phyloP scores from a whole-genome alignment of 2,329 filamentous ascomycete genomes.

The Colletotrichum limetticola region DNA sequence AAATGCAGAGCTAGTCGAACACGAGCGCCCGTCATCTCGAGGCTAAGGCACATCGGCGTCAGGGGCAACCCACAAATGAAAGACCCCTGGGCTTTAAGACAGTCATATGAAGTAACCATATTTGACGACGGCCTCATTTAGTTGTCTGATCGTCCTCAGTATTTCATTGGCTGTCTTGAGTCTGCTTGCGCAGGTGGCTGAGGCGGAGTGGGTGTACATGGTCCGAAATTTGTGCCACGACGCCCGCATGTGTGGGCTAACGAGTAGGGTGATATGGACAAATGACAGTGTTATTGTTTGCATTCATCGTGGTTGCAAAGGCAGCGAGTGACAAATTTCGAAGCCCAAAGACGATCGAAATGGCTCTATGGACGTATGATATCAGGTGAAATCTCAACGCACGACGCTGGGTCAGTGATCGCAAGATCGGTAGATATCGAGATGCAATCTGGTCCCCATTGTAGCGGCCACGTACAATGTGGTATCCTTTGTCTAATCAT shows the following conservation, averaged over 20 bases:
- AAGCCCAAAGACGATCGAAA: not conserved
- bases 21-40: not conserved
- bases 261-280: not conserved
- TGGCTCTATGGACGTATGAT: not conserved
- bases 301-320: not conserved
- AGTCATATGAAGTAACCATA: not conserved
- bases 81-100: not conserved
- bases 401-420: not conserved
- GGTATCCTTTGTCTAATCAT: too few species aligned
- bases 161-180: not conserved
- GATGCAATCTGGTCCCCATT: not conserved
- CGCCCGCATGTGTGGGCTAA: not conserved
- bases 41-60: not conserved
- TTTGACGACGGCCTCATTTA: not conserved
- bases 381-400: too few species aligned
- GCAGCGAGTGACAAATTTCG: not conserved
- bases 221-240: constrained; percentile 8
- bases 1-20: not conserved
- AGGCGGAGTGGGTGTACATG: not conserved
- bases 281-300: not conserved
- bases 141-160: not conserved
- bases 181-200: not conserved
- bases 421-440: not conserved
- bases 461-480: not conserved
- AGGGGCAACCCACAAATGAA: not conserved